Evolutionary conservation across 2,329 filamentous ascomycete species (phyloP).

Genomic region (Fonsecaea monophora): DNA sequence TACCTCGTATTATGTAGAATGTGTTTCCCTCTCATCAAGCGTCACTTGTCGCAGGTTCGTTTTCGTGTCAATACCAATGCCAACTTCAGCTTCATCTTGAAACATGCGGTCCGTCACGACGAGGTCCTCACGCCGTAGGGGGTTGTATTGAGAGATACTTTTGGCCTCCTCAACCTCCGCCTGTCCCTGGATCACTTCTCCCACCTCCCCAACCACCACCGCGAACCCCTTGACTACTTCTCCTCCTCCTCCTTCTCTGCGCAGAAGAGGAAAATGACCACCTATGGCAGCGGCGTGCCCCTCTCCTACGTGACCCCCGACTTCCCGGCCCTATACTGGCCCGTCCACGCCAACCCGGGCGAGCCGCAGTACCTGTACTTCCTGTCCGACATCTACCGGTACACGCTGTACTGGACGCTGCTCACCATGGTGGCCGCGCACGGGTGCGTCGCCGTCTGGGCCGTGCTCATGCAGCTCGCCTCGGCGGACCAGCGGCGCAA

Average conservation of each 20-base stretch:
- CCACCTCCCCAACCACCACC: too few species aligned
- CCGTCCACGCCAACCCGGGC: slow-evolving; percentile 63
- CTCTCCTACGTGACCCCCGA: slow-evolving; percentile 67
- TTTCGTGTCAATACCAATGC: too few species aligned
- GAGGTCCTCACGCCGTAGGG: too few species aligned
- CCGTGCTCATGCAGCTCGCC: slow-evolving; percentile 68
- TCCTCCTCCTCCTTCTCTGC: too few species aligned
- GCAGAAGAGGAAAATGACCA: slow-evolving; percentile 25
- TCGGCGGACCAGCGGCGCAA: slow-evolving; percentile 32
- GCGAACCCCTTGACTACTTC: not conserved
- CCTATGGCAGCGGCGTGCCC: slow-evolving; percentile 32
- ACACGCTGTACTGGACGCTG: slow-evolving; percentile 85
- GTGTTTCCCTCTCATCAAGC: too few species aligned
- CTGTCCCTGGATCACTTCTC: too few species aligned
- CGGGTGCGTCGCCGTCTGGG: slow-evolving; percentile 72
- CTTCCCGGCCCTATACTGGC: slow-evolving; percentile 85
- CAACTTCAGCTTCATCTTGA: too few species aligned
- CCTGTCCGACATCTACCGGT: slow-evolving; percentile 80
- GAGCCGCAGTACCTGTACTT: slow-evolving; percentile 73
- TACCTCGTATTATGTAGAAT: too few species aligned
- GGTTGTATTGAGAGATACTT: too few species aligned
- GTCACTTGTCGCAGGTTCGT: too few species aligned
- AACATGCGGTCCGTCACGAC: too few species aligned
- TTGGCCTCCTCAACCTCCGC: too few species aligned
- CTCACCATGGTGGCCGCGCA: slow-evolving; percentile 80